Conservation (phyloP, 495 filamentous ascomycete species). For the Lophium mytilinum region DNA sequence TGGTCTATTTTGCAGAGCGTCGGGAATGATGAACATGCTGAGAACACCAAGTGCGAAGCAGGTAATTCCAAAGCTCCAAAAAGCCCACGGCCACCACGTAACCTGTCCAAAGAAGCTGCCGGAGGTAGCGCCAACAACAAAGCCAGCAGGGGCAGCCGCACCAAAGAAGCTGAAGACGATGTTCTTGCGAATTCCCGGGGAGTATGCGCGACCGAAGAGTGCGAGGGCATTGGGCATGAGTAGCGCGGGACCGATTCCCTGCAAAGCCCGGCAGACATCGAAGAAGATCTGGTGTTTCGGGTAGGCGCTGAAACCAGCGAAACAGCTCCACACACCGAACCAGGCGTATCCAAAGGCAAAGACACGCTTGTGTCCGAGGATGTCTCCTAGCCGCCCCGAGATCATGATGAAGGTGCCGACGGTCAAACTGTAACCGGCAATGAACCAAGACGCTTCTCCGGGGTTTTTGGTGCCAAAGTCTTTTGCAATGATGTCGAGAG, state of each 20-base stretch:
- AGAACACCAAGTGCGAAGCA: slow-evolving; percentile 14
- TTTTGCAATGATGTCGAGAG: slow-evolving; percentile 26
- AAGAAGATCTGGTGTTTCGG: slow-evolving; percentile 29
- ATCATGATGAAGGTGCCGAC: slow-evolving; percentile 59
- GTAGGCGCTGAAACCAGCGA: slow-evolving; percentile 47
- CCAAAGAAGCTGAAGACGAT: slow-evolving; percentile 31
- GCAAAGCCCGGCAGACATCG: slow-evolving; percentile 28
- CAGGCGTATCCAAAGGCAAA: slow-evolving; percentile 55
- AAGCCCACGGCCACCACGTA: slow-evolving; percentile 30
- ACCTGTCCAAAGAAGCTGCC: slow-evolving; percentile 26
- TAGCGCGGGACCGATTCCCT: slow-evolving; percentile 34
- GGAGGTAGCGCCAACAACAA: slow-evolving; percentile 24
- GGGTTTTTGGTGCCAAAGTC: slow-evolving; percentile 21
- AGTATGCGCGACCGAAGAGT: slow-evolving; percentile 27
- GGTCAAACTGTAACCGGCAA: slow-evolving; percentile 51
- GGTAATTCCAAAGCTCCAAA: slow-evolving; percentile 27
- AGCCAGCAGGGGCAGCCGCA: slow-evolving; percentile 26
- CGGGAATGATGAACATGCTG: slow-evolving; percentile 20
- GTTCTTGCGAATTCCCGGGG: slow-evolving; percentile 27
- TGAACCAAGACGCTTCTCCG: slow-evolving; percentile 42
- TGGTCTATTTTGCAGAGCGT: slow-evolving; percentile 9
- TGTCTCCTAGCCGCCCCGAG: slow-evolving; percentile 55
- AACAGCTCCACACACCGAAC: slow-evolving; percentile 52
- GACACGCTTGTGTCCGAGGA: slow-evolving; percentile 54
- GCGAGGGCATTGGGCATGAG: slow-evolving; percentile 33